A percentile compares a stretch with the other conserved stretches of the same genome.
These are phyloP conservation scores for Geranium brycei DNA, from an alignment of 345 rosid species.

Conservation along the genomic window DNA sequence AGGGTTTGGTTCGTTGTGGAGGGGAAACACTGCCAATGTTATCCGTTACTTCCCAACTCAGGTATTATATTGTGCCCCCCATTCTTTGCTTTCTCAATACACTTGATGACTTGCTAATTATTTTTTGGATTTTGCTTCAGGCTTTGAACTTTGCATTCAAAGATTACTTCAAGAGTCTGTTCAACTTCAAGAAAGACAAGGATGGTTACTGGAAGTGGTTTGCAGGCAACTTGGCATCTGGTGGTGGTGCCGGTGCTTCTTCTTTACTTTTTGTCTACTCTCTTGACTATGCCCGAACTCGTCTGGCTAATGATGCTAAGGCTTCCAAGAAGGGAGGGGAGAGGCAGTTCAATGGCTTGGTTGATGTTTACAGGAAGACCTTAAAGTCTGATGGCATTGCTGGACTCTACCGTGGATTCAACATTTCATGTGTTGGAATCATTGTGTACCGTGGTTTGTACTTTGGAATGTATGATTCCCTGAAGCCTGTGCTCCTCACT, in stretches of 20 bases:
- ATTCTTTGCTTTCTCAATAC: neutral
- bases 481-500: slow-evolving; percentile 65
- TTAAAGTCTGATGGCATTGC: slow-evolving; percentile 51
- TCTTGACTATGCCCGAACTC: slow-evolving; percentile 79
- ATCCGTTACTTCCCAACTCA: slow-evolving; percentile 37
- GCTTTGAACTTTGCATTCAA: slow-evolving; percentile 23
- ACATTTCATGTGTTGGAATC: slow-evolving; percentile 72
- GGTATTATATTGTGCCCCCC: slow-evolving; percentile 6
- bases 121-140: no score
- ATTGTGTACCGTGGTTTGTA: slow-evolving; percentile 77
- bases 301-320: slow-evolving; percentile 58
- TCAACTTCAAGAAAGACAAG: slow-evolving; percentile 32
- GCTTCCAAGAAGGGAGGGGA: no score
- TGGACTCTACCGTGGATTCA: slow-evolving; percentile 86
- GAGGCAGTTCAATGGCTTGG: no score
- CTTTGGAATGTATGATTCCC: slow-evolving; percentile 79
- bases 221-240: slow-evolving; percentile 81
- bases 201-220: slow-evolving; percentile 95
- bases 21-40: slow-evolving; percentile 36
- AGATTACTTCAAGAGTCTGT: slow-evolving; percentile 30
- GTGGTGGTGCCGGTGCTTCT: slow-evolving; percentile 90
- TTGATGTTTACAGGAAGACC: no score
- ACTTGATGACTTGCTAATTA: no score
- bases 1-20: slow-evolving; percentile 25
- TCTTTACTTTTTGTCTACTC: slow-evolving; percentile 79